These are phyloP conservation scores for Lichina pygmaea DNA, from an alignment of 495 filamentous ascomycete genomes.

Conservation along the genomic window DNA sequence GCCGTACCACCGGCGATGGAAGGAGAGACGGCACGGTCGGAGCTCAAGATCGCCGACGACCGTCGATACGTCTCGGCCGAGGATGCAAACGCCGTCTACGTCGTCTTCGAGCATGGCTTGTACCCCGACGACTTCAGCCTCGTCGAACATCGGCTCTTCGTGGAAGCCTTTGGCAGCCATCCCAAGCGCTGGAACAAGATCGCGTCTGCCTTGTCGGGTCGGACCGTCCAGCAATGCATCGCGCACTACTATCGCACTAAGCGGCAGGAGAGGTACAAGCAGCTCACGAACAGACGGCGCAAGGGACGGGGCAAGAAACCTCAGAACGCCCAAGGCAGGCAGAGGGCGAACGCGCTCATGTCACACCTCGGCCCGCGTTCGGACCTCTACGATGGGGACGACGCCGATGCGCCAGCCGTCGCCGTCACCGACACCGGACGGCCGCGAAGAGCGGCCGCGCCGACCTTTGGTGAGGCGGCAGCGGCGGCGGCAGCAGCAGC, in stretches of 20 bases:
- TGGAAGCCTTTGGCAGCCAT: constrained; percentile 46
- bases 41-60: background rate
- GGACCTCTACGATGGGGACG: constrained; percentile 20
- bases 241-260: constrained; percentile 93
- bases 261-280: constrained; percentile 62
- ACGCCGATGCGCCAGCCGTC: constrained; percentile 23
- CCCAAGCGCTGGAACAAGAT: constrained; percentile 91
- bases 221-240: constrained; percentile 68
- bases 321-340: background rate
- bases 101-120: constrained; percentile 9
- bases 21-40: constrained; percentile 6
- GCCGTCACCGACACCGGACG: constrained; percentile 41
- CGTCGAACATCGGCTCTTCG: constrained; percentile 52
- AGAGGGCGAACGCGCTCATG: constrained; percentile 39
- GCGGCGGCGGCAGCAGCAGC: constrained; percentile 5
- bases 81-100: constrained; percentile 19
- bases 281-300: constrained; percentile 43
- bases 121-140: constrained; percentile 46
- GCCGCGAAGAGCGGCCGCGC: constrained; percentile 41
- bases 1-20: constrained; percentile 64
- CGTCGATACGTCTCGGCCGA: constrained; percentile 7
- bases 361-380: constrained; percentile 36
- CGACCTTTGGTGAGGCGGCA: constrained; percentile 33
- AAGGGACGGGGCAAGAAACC: constrained; percentile 20
- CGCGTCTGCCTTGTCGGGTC: constrained; percentile 38